Conservation (phyloP, 768 basidiomycete genomes). For the Pholiota molesta region DNA sequence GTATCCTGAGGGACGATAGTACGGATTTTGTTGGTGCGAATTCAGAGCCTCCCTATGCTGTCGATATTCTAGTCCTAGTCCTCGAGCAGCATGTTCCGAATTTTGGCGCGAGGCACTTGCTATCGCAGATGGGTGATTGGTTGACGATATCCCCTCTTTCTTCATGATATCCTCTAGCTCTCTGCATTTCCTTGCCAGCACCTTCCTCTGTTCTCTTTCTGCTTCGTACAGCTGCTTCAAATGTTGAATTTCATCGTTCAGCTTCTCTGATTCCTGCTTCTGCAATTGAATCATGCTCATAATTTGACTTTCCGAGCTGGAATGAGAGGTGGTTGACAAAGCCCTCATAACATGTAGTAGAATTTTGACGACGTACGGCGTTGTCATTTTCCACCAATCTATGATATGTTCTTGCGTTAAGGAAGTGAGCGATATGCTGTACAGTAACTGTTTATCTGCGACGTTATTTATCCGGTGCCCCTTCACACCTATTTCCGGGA, state of each 20-base stretch:
- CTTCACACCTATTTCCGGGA: neutral
- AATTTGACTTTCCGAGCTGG: neutral
- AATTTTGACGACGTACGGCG: neutral
- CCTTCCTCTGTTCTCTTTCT: neutral
- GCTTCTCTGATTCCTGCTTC: neutral
- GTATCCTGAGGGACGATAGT: no score
- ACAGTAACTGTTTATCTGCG: neutral
- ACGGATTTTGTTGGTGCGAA: neutral
- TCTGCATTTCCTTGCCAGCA: neutral
- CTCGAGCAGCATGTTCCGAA: neutral
- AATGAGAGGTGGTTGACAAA: neutral
- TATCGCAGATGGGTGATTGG: neutral
- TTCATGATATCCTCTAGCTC: neutral
- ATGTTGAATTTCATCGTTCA: neutral
- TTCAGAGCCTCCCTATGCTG: neutral
- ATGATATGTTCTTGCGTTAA: no score
- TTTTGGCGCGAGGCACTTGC: neutral
- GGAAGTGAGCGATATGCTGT: neutral
- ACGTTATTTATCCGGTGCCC: neutral
- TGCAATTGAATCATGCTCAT: neutral
- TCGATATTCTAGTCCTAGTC: neutral
- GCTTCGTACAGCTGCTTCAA: neutral
- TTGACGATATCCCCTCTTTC: neutral
- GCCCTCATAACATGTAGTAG: no score
- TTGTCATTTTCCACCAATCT: neutral